Evolutionary conservation across 148 eudicot genomes (phyloP).

Genomic region (Camellia granthamiana): DNA sequence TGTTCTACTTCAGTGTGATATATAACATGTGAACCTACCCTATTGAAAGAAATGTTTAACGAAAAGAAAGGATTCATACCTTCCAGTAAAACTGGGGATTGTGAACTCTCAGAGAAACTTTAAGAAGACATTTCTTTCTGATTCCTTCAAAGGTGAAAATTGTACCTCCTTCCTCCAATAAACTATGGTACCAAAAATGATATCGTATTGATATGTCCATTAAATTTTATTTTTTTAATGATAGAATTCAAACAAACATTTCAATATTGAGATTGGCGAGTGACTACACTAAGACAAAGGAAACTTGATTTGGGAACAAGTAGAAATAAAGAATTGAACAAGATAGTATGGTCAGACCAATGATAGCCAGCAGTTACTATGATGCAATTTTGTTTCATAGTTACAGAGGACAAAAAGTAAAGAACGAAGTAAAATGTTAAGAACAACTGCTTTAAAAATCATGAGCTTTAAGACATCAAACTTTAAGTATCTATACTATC

Average conservation of each 20-base stretch:
- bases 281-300: not conserved
- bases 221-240: not conserved
- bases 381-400: slow-evolving; percentile 4
- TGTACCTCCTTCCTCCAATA: slow-evolving; percentile 84
- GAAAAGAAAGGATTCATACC: slow-evolving; percentile 35
- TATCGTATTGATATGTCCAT: not conserved
- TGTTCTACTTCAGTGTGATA: no score
- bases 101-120: slow-evolving; percentile 59
- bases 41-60: not conserved
- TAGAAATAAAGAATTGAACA: not conserved
- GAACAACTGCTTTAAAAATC: not conserved
- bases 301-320: not conserved
- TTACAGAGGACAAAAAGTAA: not conserved
- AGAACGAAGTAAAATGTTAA: not conserved
- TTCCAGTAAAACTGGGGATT: slow-evolving; percentile 90
- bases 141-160: slow-evolving; percentile 64
- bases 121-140: slow-evolving; percentile 41
- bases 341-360: not conserved
- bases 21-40: not conserved
- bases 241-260: not conserved
- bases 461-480: not conserved
- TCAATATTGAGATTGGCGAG: not conserved
- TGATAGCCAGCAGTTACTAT: not conserved
- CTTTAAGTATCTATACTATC: not conserved
- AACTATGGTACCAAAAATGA: slow-evolving; percentile 31